Evolutionary conservation across 306 rosid species (phyloP), one percentile per base, ranked within the genome.

Genomic region (Pyrus bretschneideri): DNA sequence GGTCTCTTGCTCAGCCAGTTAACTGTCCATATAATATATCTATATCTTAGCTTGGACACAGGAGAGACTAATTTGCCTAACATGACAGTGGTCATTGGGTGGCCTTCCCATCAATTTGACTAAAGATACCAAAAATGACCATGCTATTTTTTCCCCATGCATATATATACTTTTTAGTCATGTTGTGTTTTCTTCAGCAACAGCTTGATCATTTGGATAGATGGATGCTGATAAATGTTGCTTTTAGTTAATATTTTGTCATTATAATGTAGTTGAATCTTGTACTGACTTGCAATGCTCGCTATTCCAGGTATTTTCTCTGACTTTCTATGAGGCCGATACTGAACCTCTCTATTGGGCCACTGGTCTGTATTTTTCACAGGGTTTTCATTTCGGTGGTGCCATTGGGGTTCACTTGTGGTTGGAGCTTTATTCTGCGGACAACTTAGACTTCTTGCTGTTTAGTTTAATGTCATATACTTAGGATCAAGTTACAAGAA

Each of bases 221-320:
- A 13, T 70, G 61, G 42, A 64, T 51, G 25, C 27, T 67, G 64
- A 29, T 19, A 21, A 6, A 9, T 63, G 6, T 67, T 42, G 12
- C 11, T 42, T 42, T 42, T 42, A 9, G 45, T 9, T 9, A 2
- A 42, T 42, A 42, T 42, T 49, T 49, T 49, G 19, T 15, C 54
- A 49, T 22, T 42, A 18, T 23, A 22, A 65, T 46, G 6, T 35
- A 38, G 29, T 18, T 71, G 73, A 31, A 22, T 73, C 65, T 80
- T 81, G 77, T 59, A 81, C 96, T 90, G 90, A 92, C 92, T 80
- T 76, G 81, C 77, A 72, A 75, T 92, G 86, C 94, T 90, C 75
- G 69, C 85, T 88, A 86, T 95, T 94, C 93, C 99, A 92, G 99
- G 97, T 95, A 95, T 90, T 92, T 90, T 92, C 93, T 95, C 88